Base-by-base conservation (phyloP, 805 yeast species). In the Wickerhamiella cacticola region DNA sequence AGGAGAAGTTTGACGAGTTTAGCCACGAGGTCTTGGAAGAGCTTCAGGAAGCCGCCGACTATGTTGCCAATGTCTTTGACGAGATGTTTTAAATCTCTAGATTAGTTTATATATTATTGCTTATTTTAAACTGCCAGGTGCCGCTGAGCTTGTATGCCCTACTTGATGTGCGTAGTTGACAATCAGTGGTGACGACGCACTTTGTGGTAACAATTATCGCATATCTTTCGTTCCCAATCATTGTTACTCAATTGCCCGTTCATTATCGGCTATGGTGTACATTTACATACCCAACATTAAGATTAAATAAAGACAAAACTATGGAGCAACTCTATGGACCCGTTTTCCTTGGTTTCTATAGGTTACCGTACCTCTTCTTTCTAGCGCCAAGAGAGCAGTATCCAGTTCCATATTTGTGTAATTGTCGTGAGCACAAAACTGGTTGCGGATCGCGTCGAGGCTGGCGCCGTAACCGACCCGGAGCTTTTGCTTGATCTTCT, bases 381-480 rank as follows among this genome's bases (percentile, higher is more conserved):
- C 96, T 63, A 92, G 62, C 1, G 84, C 80, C 7, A 29, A 22
- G 12, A 48, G 45, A 21, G 50, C 50, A 60, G 78, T 79, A 55
- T 87, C 95, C 54, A 89, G 68, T 0, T 95, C 89, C 46, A 76
- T 75, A 45, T 77, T 76, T 25, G 80, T 70, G 55, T 74, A 80
- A 15, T 54, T 48, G 26, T 53, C 55, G 25, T 26, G 21, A 36
- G 55, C 56, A 33, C 64, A 67, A 62, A 88, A 82, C 66, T 89
- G 96, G 51, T 81, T 76, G 57, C 84, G 74, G 49, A 92, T 71
- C 3, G 95, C 86, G 54, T 75, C 77, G 63, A 85, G 84, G 15
- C 89, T 79, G 0, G 97, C 87, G 31, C 94, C 82, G 88, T 95
- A 92, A 18, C 98, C 98, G 53, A 92, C 80, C 13, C 97, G 96